Conservation (phyloP, 306 rosid genomes). For the Gastrolobium bilobum region DNA sequence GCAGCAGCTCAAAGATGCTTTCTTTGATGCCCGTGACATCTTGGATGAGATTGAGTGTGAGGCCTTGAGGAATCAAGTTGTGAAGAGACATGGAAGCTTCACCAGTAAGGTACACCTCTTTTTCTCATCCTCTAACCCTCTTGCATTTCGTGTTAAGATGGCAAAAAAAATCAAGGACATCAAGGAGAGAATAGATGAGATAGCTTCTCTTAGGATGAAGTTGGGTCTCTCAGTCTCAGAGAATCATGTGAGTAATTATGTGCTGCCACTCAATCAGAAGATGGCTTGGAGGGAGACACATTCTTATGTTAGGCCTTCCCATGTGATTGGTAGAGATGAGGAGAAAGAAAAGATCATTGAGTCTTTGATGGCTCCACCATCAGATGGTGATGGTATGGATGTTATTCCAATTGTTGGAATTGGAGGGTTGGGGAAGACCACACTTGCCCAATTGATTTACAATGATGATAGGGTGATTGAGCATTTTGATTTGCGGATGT, state of each 20-base stretch:
- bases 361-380: background rate
- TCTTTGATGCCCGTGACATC: constrained; percentile 35
- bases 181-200: constrained; percentile 1
- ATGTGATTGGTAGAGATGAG: constrained; percentile 47
- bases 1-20: constrained; percentile 24
- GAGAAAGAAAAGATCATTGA: constrained; percentile 39
- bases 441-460: constrained; percentile 39
- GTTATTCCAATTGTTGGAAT: constrained; percentile 46
- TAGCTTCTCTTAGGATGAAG: constrained; percentile 37
- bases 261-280: background rate
- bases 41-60: constrained; percentile 43
- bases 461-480: constrained; percentile 39
- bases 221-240: constrained; percentile 9
- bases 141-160: constrained; percentile 39
- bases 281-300: constrained; percentile 32
- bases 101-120: constrained; percentile 38
- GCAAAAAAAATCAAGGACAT: constrained; percentile 36
- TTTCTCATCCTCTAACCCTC: constrained; percentile 42
- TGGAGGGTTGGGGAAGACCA: constrained; percentile 46
- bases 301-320: constrained; percentile 40
- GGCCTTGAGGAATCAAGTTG: constrained; percentile 36
- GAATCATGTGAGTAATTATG: background rate
- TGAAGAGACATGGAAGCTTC: background rate
- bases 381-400: background rate
- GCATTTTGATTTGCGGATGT: constrained; percentile 27